Conservation (phyloP, 73 alveolate genomes). For the Urostyla sp. region DNA sequence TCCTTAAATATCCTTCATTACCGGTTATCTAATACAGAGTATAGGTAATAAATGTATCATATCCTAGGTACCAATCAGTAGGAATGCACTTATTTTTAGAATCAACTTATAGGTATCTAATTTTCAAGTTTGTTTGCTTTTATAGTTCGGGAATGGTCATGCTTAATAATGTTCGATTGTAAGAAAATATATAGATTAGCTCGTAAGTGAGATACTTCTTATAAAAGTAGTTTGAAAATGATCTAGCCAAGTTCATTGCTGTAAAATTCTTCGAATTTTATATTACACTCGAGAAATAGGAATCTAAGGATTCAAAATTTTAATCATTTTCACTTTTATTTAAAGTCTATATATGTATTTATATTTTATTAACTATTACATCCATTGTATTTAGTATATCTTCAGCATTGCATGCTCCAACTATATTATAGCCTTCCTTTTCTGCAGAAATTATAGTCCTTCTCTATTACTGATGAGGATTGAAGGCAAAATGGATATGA, state of each 20-base stretch:
- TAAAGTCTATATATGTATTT: neutral
- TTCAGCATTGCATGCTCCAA: neutral
- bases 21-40: slow-evolving; percentile 14
- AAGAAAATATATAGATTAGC: slow-evolving; percentile 2
- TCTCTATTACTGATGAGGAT: neutral
- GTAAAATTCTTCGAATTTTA: neutral
- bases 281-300: neutral
- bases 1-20: slow-evolving; percentile 3
- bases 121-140: neutral
- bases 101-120: slow-evolving; percentile 26
- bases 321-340: neutral
- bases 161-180: slow-evolving; percentile 14
- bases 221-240: neutral
- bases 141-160: neutral
- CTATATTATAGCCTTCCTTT: slow-evolving; percentile 19
- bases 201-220: neutral
- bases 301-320: neutral
- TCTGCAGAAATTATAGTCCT: neutral
- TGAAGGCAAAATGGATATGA: neutral
- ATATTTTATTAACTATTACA: neutral
- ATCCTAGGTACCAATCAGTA: slow-evolving; percentile 56
- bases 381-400: slow-evolving; percentile 37
- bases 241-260: neutral
- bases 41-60: slow-evolving; percentile 36
- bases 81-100: slow-evolving; percentile 50